Percentiles rank a stretch among this genome's conserved stretches.
These are phyloP conservation scores for Sideroxylon spinosum DNA, from an alignment of 179 eudicot species.

Conservation along the genomic window DNA sequence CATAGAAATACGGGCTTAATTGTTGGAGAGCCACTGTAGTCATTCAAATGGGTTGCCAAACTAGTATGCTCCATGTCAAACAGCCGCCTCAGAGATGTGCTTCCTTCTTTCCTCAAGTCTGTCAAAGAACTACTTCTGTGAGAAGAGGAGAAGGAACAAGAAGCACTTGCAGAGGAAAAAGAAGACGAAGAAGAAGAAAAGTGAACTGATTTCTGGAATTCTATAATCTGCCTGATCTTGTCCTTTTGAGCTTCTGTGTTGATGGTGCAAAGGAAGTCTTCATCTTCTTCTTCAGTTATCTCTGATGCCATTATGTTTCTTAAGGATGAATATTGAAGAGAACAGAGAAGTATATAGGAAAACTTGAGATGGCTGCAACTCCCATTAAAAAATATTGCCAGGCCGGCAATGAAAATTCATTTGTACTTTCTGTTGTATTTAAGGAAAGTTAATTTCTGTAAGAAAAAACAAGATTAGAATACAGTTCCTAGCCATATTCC, in stretches of 20 bases:
- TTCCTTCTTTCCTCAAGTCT: conserved; percentile 37
- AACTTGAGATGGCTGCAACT: neutral
- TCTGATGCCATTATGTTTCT: conserved; percentile 17
- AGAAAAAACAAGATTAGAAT: conserved; percentile 3
- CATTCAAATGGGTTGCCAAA: conserved; percentile 27
- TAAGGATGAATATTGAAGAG: neutral
- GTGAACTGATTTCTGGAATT: conserved; percentile 27
- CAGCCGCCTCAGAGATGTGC: conserved; percentile 35
- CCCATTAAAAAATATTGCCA: neutral
- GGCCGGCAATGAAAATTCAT: neutral
- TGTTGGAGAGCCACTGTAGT: conserved; percentile 33
- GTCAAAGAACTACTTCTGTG: conserved; percentile 23
- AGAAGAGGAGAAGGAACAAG: conserved; percentile 26
- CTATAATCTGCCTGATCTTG: conserved; percentile 29
- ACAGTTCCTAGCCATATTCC: neutral
- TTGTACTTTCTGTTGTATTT: neutral
- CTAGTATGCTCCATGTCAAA: conserved; percentile 47
- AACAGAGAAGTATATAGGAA: neutral
- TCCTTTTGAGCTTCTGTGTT: conserved; percentile 29
- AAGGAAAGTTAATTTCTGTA: neutral
- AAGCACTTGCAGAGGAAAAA: conserved; percentile 21
- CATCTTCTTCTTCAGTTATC: conserved; percentile 27
- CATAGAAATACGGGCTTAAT: conserved; percentile 34
- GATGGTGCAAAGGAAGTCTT: conserved; percentile 15
- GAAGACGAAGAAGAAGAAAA: conserved; percentile 25